Conservation (phyloP, 1,284 basidiomycete genomes). For the Grifola frondosa region DNA sequence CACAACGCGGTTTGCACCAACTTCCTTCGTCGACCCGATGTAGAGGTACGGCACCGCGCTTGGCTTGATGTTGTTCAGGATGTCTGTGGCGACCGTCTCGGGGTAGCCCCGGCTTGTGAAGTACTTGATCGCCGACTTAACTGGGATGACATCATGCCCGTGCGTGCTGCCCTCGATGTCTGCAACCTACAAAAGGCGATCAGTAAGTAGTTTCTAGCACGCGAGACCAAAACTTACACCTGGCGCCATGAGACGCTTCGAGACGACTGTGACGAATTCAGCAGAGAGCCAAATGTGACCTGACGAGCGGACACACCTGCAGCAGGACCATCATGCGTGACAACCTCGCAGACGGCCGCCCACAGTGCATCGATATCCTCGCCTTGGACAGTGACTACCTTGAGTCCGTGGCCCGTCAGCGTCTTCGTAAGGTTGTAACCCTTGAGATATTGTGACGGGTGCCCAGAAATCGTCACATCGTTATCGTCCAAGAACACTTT, state of each 20-base stretch:
- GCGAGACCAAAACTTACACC: conserved; percentile 38
- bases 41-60: conserved; percentile 55
- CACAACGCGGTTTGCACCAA: conserved; percentile 75
- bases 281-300: conserved; percentile 3
- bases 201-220: neutral
- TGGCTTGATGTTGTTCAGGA: conserved; percentile 70
- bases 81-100: conserved; percentile 45
- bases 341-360: conserved; percentile 55
- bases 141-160: conserved; percentile 81
- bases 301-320: conserved; percentile 50
- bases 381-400: conserved; percentile 69
- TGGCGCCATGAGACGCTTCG: conserved; percentile 79
- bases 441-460: conserved; percentile 80
- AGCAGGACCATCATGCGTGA: conserved; percentile 69
- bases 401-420: conserved; percentile 76
- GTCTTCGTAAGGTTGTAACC: conserved; percentile 74
- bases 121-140: conserved; percentile 75
- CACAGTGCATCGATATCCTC: conserved; percentile 80
- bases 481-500: conserved; percentile 87
- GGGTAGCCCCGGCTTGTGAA: conserved; percentile 64
- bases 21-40: conserved; percentile 68
- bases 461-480: conserved; percentile 84
- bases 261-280: conserved; percentile 48
- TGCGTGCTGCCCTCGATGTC: conserved; percentile 77
- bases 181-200: conserved; percentile 36